Base-by-base conservation (phyloP, 192 early-diverging fungal genomes). In the Backusella mclennaniae region DNA sequence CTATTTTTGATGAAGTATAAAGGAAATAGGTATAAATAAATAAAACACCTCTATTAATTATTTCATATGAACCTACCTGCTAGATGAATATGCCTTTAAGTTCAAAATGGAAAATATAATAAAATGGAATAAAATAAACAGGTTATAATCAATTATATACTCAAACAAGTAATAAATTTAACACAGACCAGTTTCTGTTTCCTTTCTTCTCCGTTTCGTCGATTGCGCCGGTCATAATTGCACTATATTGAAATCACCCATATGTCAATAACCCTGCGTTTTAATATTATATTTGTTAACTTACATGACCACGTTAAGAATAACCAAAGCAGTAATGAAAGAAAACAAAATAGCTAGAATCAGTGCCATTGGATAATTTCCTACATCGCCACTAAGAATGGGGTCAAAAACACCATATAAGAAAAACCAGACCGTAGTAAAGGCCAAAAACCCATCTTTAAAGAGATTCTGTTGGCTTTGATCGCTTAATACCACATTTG, bases 381-480 rank as follows among this genome's bases (percentile, higher is more conserved):
- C 73, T 26, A 39, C 63, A 19, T 59, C 21, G 0, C 38, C 39
- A 35, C 66, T 42, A 46, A 31, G 12, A 38, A 67, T 67, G 0
- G 73, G 36, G 29, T 67, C 73, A 41, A 66, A 75, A 0, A 42
- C 42, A 46, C 73, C 73, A 31, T 67, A 46, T 1, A 75, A 31
- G 19, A 75, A 75, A 5, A 67, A 41, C 41, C 73, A 75, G 14
- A 67, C 39, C 2, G 26, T 36, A 19, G 29, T 59, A n/a, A 75
- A 44, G 29, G 66, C 66, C 14, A 29, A 41, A 33, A 63, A 44
- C 3, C n/a, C 11, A 35, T 44, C 19, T 14, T 11, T 17, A 75
- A 75, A 75, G 31, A 29, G 17, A 46, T 66, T 66, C 3, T 19
- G 4, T 11, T 36, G 23, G 67, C 26, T 66, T 35, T 23, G 17